Evolutionary conservation across 1,284 basidiomycete genomes (phyloP), one percentile per base, ranked within the genome.

Genomic region (Peniophora sp.): DNA sequence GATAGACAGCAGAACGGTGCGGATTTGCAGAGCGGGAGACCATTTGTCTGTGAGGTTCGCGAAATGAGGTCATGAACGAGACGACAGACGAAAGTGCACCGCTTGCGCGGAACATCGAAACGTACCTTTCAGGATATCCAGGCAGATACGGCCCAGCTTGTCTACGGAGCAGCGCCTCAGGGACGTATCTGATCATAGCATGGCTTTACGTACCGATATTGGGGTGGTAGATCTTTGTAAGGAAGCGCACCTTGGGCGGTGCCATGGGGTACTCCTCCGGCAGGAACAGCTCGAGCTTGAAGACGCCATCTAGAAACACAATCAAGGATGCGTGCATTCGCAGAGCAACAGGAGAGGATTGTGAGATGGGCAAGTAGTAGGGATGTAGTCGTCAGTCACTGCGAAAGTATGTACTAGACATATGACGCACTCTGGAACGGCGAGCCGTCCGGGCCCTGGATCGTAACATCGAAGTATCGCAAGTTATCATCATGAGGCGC

Each of bases 231-330:
- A 99, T 97, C 85, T 97, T 97, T 55, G 96, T 98, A 59, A 98
- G 73, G 76, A 99, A 99, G 57, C 97, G 83, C 52, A 99, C 97
- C 72, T 98, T 99, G 27, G 97, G 97, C 0, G 97, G 95, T 49
- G 89, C 90, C 96, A 99, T 98, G 1, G 96, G 96, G 69, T 99
- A 99, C 66, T 98, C 96, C 68, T 98, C 96, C 1, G 97, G 95
- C 43, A 99, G 75, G 74, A 98, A 99, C 45, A 99, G 77, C 70
- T 99, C 97, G 34, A 98, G 79, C 62, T 87, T 90, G 76, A 99
- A 99, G 15, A 88, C 74, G 23, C 97, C 97, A 61, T 85, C 95
- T 97, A 49, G 17, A 47, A 41, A 20, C 37, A 41, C 37, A 20
- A 8, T 41, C 8, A 20, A 41, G 37, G n/a, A n/a, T n/a, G 34